phyloP scores from a whole-genome alignment of 2,329 filamentous ascomycete genomes.

The Furcasterigmium furcatum region DNA sequence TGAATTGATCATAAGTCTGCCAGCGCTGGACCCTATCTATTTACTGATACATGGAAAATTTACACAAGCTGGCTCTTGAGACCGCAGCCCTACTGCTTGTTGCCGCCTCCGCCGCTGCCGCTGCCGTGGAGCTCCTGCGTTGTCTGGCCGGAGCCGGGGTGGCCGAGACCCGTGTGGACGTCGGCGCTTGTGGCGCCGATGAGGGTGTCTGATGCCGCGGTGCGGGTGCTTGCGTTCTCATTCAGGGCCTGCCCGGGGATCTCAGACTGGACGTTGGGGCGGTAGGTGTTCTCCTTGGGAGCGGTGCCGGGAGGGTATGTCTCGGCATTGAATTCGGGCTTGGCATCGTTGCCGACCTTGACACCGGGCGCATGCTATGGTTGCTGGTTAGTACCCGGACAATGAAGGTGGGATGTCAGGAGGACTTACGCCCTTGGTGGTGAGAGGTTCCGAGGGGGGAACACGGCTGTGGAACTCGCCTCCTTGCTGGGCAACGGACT shows the following conservation, averaged over 20 bases:
- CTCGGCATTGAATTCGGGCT: constrained; percentile 62
- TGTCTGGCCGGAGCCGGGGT: constrained; percentile 39
- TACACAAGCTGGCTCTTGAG: too few species aligned
- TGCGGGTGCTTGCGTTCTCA: constrained; percentile 17
- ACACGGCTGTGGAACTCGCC: constrained; percentile 54
- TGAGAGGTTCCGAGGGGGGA: constrained; percentile 47
- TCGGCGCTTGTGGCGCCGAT: constrained; percentile 40
- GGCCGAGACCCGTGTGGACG: constrained; percentile 39
- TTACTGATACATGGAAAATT: too few species aligned
- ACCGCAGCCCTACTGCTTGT: too few species aligned
- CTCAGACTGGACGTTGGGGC: constrained; percentile 32
- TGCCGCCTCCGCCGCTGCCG: constrained; percentile 11
- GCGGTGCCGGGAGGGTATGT: constrained; percentile 61
- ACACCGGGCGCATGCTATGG: constrained; percentile 62
- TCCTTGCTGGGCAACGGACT: constrained; percentile 46
- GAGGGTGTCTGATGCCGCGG: constrained; percentile 32
- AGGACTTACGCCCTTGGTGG: constrained; percentile 49
- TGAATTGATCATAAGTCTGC: too few species aligned
- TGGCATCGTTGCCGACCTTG: constrained; percentile 54
- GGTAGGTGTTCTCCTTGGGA: constrained; percentile 39
- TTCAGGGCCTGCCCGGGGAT: constrained; percentile 30
- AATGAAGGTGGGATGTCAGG: not conserved
- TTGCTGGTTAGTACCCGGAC: constrained; percentile 10
- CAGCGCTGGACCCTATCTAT: too few species aligned
- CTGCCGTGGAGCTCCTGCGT: constrained; percentile 35